Conservation (phyloP, 140 eudicot species). For the Bidens hawaiensis region DNA sequence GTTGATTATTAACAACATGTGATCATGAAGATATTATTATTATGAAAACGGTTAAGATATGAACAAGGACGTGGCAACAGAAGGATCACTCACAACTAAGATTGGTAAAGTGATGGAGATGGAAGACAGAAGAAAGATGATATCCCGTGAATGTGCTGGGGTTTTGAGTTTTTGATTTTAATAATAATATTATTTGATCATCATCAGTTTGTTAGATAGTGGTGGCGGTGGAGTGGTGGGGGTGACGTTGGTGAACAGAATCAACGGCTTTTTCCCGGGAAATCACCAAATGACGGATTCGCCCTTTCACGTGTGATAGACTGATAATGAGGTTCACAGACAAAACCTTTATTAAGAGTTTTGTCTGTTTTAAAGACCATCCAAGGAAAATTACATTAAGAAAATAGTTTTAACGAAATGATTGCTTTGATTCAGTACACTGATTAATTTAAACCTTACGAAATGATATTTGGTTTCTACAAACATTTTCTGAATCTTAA, state of each 20-base stretch:
- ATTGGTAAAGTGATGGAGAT: conserved; percentile 23
- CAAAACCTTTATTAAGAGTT: neutral
- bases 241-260: conserved; percentile 15
- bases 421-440: too few species aligned
- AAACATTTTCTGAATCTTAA: too few species aligned
- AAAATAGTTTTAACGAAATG: too few species aligned
- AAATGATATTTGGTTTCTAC: too few species aligned
- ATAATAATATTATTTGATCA: neutral
- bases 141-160: conserved; percentile 7
- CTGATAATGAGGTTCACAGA: conserved; percentile 9
- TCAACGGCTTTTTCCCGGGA: conserved; percentile 5
- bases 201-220: neutral
- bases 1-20: too few species aligned
- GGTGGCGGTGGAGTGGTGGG: neutral
- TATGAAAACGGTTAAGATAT: neutral
- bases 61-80: conserved; percentile 24
- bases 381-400: too few species aligned
- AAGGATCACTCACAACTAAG: conserved; percentile 24
- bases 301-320: conserved; percentile 4
- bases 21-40: neutral
- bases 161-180: neutral
- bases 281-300: neutral
- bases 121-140: conserved; percentile 17
- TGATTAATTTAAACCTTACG: too few species aligned
- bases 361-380: too few species aligned